Percentiles rank a stretch among this genome's conserved stretches.
Evolutionary conservation across 192 early-diverging fungal genomes (phyloP).

Genomic region (Backusella parvicylindrica): DNA sequence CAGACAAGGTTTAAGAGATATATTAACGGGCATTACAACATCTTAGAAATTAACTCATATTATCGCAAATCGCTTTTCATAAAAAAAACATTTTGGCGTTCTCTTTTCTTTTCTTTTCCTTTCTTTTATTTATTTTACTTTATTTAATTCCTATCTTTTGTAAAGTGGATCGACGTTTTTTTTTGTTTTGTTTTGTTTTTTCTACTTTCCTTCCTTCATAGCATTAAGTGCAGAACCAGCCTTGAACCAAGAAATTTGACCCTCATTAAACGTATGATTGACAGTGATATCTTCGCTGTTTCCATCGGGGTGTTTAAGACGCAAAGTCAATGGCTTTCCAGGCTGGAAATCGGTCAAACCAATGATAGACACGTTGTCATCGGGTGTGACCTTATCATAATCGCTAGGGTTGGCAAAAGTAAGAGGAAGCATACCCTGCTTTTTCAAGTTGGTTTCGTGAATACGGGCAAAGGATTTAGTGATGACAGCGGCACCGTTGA

Average conservation of each 20-base stretch:
- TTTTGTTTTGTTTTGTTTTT: background rate
- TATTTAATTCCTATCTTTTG: no score
- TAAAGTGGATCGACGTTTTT: no score
- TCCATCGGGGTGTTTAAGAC: slow-evolving; percentile 78
- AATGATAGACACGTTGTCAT: slow-evolving; percentile 84
- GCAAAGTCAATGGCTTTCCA: slow-evolving; percentile 82
- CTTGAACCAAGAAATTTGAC: slow-evolving; percentile 99
- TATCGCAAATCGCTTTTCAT: no score
- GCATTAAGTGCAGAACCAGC: slow-evolving; percentile 84
- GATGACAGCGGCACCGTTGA: slow-evolving; percentile 91
- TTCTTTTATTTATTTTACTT: no score
- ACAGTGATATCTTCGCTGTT: slow-evolving; percentile 71
- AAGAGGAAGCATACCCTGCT: slow-evolving; percentile 96
- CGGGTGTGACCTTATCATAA: slow-evolving; percentile 88
- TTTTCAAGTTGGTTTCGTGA: slow-evolving; percentile 99
- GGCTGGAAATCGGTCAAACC: slow-evolving; percentile 81
- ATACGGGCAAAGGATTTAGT: slow-evolving; percentile 98
- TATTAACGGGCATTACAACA: background rate
- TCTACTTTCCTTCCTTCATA: slow-evolving; percentile 55
- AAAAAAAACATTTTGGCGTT: no score
- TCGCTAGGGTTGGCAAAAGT: slow-evolving; percentile 92
- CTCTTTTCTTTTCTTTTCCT: no score
- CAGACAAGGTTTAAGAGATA: background rate
- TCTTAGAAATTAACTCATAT: background rate
- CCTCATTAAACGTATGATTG: slow-evolving; percentile 98